Conservation (phyloP, 2,329 filamentous ascomycete species). For the Microascus cirrosus region DNA sequence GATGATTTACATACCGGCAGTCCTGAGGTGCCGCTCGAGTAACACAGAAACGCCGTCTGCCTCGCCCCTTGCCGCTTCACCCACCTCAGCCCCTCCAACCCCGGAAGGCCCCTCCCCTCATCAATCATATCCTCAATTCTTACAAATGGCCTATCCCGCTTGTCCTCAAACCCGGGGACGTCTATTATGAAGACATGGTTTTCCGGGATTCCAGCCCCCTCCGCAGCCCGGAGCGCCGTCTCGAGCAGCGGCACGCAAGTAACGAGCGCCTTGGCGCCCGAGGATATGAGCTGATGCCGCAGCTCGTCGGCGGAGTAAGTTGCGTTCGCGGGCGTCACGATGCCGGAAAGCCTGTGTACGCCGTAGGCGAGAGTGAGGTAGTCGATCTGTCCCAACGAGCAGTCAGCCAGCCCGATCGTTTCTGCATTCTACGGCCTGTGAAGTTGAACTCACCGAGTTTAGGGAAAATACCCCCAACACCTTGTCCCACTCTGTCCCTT, state of each 20-base stretch:
- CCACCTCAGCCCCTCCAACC: slow-evolving; percentile 42
- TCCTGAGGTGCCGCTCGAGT: slow-evolving; percentile 63
- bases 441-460: slow-evolving; percentile 40
- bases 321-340: slow-evolving; percentile 60
- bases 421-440: no score
- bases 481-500: slow-evolving; percentile 67
- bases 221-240: slow-evolving; percentile 50
- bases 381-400: slow-evolving; percentile 53
- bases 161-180: slow-evolving; percentile 35
- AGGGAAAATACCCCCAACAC: slow-evolving; percentile 60
- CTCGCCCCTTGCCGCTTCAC: slow-evolving; percentile 46
- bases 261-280: slow-evolving; percentile 55
- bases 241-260: slow-evolving; percentile 55
- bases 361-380: slow-evolving; percentile 64
- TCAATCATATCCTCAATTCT: slow-evolving; percentile 52
- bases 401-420: background rate
- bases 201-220: slow-evolving; percentile 47
- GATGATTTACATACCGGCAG: slow-evolving; percentile 38
- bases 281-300: slow-evolving; percentile 54
- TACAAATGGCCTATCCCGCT: slow-evolving; percentile 35
- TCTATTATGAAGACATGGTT: slow-evolving; percentile 55
- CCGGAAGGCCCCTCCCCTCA: slow-evolving; percentile 38
- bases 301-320: slow-evolving; percentile 57
- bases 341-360: slow-evolving; percentile 55
- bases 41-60: slow-evolving; percentile 60